These are phyloP conservation scores for Cryphonectria radicalis DNA, from an alignment of 2,329 filamentous ascomycete species.

Conservation along the genomic window DNA sequence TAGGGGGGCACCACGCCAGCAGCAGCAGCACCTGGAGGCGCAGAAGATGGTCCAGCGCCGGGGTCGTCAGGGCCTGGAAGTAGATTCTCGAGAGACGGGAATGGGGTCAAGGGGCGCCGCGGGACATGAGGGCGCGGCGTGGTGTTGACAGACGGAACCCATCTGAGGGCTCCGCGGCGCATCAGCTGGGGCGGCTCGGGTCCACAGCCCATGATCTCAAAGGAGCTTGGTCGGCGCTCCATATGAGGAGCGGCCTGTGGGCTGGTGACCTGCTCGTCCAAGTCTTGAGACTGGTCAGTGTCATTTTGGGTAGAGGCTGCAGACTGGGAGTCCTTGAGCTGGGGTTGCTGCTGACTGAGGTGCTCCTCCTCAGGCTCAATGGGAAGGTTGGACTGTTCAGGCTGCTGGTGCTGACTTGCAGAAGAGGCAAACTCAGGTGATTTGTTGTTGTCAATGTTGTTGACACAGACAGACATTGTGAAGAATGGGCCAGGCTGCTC, in stretches of 20 bases:
- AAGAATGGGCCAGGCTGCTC: neutral
- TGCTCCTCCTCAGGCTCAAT: neutral
- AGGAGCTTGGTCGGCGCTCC: neutral
- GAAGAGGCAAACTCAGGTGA: neutral
- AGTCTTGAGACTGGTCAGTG: neutral
- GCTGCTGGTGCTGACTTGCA: neutral
- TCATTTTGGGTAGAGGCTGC: neutral
- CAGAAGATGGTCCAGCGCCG: neutral
- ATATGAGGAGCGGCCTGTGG: neutral
- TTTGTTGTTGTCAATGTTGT: neutral
- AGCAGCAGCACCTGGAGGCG: too few species aligned
- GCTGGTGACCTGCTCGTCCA: neutral
- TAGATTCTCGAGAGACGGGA: neutral
- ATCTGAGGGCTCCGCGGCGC: neutral
- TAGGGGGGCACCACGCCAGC: neutral
- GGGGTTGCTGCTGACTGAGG: neutral
- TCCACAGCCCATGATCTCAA: slow-evolving; percentile 21
- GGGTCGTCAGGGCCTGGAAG: neutral
- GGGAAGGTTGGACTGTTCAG: neutral
- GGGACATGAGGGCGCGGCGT: neutral
- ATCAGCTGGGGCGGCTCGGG: too few species aligned
- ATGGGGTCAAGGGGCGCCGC: neutral
- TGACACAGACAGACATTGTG: neutral
- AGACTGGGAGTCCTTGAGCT: neutral
- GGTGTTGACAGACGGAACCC: neutral